These are phyloP conservation scores for Fusarium anthophilum DNA, from an alignment of 2,329 filamentous ascomycete genomes.

Conservation along the genomic window DNA sequence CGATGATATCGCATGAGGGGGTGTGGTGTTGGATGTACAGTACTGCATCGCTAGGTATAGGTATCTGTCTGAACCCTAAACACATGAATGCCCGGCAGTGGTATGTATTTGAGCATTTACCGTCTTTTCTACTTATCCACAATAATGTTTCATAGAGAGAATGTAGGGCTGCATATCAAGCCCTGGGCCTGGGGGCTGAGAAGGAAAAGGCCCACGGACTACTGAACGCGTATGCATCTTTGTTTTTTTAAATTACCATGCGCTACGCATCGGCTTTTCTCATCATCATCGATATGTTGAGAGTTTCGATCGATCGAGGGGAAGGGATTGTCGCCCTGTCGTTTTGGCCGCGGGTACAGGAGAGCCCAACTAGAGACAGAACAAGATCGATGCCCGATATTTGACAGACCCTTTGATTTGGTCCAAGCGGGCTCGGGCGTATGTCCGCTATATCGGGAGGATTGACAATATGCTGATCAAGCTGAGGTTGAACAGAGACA, in stretches of 20 bases:
- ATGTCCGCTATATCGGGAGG: neutral
- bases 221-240: neutral
- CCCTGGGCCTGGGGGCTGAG: neutral
- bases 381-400: neutral
- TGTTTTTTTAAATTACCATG: constrained; percentile 6
- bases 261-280: constrained; percentile 1
- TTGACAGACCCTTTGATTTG: neutral
- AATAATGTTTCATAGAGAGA: constrained; percentile 2
- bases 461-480: neutral
- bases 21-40: neutral
- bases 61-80: neutral
- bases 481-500: neutral
- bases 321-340: neutral
- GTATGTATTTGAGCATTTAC: neutral
- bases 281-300: constrained; percentile 18
- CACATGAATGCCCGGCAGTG: neutral
- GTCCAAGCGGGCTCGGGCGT: neutral
- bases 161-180: constrained; percentile 6
- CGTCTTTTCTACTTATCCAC: neutral
- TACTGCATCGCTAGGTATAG: neutral
- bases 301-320: constrained; percentile 19
- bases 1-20: neutral
- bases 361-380: constrained; percentile 7
- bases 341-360: neutral
- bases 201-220: neutral